Evolutionary conservation across 768 basidiomycete genomes (phyloP).

Genomic region (Mycena polygramma): DNA sequence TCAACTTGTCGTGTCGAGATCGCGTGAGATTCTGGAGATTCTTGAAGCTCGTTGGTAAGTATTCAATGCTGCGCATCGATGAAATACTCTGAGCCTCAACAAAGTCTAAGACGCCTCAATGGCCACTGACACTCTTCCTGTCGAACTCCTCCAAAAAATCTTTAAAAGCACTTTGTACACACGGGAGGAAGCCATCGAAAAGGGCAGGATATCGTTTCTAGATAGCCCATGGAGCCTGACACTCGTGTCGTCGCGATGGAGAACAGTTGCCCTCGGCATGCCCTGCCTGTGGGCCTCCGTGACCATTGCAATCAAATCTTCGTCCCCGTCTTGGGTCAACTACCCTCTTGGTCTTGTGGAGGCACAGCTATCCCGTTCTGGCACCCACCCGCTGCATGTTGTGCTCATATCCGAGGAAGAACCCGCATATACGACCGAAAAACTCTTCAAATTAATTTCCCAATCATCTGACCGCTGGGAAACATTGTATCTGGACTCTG

Average conservation of each 20-base stretch:
- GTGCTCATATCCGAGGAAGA: not conserved
- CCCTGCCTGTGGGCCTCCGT: not conserved
- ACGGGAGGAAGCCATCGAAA: not conserved
- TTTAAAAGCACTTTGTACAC: not conserved
- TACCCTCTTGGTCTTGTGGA: not conserved
- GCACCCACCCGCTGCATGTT: not conserved
- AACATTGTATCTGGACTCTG: not conserved
- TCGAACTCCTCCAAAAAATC: not conserved
- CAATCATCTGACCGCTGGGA: constrained; percentile 2
- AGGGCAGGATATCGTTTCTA: constrained; percentile 4
- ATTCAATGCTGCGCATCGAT: too few species aligned
- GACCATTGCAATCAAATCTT: not conserved
- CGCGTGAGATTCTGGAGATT: too few species aligned
- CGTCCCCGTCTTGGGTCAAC: not conserved
- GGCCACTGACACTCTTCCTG: too few species aligned
- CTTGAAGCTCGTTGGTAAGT: too few species aligned
- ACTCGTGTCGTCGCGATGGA: not conserved
- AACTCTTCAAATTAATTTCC: not conserved
- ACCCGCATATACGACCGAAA: not conserved
- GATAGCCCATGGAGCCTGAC: not conserved
- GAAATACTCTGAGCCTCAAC: too few species aligned
- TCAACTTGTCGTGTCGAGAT: too few species aligned
- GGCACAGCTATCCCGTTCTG: not conserved
- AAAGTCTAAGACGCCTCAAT: too few species aligned
- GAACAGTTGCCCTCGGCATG: not conserved